A percentile compares a stretch with the other conserved stretches of the same genome.
phyloP scores from a whole-genome alignment of 441 rosid species.

The Rhodomyrtus psidioides region DNA sequence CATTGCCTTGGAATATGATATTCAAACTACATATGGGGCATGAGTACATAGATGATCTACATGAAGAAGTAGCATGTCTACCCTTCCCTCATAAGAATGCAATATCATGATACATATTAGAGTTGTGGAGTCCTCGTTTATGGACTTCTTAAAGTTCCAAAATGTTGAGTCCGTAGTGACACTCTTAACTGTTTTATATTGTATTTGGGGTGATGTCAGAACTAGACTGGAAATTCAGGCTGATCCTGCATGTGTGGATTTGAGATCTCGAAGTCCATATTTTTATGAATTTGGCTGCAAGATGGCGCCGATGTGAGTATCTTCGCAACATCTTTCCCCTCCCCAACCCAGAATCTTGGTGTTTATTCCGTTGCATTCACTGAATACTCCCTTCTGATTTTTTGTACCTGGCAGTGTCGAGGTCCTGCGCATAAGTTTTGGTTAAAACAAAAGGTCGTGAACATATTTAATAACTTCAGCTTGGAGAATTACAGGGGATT shows the following conservation, averaged over 20 bases:
- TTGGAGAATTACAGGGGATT: background rate
- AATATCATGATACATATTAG: background rate
- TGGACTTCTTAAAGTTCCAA: background rate
- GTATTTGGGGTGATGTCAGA: conserved; percentile 23
- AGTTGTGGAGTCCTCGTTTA: background rate
- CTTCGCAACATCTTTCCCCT: background rate
- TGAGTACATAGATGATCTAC: background rate
- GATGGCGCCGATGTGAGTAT: conserved; percentile 69
- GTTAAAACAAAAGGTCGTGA: background rate
- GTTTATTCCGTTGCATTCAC: background rate
- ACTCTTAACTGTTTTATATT: background rate
- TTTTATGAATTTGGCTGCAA: conserved; percentile 89
- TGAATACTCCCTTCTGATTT: background rate
- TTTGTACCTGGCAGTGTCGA: background rate
- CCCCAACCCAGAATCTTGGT: background rate
- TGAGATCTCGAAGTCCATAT: conserved; percentile 58
- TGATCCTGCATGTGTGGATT: conserved; percentile 88
- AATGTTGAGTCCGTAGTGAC: background rate
- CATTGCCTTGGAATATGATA: background rate
- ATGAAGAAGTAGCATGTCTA: background rate
- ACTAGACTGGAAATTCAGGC: conserved; percentile 84
- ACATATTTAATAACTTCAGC: background rate
- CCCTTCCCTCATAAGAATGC: background rate
- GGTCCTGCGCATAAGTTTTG: background rate
- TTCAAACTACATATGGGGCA: background rate